Conservation (phyloP, 2,329 filamentous ascomycete species). For the Penicillium sp. region DNA sequence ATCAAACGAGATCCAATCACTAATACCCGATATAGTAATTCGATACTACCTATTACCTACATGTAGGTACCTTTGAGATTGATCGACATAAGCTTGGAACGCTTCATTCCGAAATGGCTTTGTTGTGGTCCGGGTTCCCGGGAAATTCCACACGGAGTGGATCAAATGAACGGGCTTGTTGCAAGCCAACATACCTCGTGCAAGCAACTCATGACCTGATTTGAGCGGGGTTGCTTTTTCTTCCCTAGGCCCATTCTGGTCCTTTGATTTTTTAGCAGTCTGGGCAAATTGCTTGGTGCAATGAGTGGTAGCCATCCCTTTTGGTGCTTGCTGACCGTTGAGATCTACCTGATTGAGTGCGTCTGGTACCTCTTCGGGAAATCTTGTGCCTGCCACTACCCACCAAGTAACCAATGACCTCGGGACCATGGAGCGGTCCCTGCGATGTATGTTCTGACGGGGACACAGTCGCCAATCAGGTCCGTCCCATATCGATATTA, state of each 20-base stretch:
- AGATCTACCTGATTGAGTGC: background rate
- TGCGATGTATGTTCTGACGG: background rate
- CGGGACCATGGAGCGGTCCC: background rate
- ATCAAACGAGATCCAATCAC: background rate
- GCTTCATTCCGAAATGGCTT: background rate
- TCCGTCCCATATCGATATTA: background rate
- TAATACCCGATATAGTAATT: background rate
- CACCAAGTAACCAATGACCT: background rate
- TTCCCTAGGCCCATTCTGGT: background rate
- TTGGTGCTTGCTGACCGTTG: background rate
- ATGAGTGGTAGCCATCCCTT: background rate
- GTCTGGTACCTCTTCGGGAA: background rate
- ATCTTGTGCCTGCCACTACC: slow-evolving; percentile 3
- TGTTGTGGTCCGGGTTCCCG: background rate
- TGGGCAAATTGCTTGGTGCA: slow-evolving; percentile 1
- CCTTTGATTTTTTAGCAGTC: background rate
- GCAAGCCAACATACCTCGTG: slow-evolving; percentile 3
- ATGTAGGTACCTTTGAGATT: background rate
- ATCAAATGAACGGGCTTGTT: background rate
- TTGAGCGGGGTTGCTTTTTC: background rate
- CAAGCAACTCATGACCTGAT: background rate
- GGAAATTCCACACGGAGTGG: slow-evolving; percentile 6
- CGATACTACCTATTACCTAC: too few relatives aligned
- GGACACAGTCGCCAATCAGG: slow-evolving; percentile 11
- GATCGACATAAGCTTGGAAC: background rate